phyloP scores from a whole-genome alignment of 2,329 filamentous ascomycete species.

The Colletotrichum tropicale region DNA sequence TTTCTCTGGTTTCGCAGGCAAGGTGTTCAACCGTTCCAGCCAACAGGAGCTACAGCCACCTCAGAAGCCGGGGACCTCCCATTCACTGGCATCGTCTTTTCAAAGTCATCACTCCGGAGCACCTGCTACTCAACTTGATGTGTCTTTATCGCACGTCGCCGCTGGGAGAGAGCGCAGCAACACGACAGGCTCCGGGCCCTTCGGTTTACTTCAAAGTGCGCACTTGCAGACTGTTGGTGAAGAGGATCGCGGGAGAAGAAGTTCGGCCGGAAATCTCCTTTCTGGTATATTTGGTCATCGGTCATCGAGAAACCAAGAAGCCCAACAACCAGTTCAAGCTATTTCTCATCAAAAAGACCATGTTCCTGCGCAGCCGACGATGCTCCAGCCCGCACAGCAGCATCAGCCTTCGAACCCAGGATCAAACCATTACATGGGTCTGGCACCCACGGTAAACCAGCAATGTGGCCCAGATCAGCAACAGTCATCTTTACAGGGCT shows the following conservation, averaged over 20 bases:
- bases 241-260: conserved; percentile 25
- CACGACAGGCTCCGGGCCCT: conserved; percentile 21
- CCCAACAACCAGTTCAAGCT: not conserved
- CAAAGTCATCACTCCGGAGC: conserved; percentile 17
- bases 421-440: not conserved
- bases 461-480: not conserved
- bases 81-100: conserved; percentile 25
- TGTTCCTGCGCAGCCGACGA: not conserved
- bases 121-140: not conserved
- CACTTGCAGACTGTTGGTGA: conserved; percentile 13
- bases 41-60: conserved; percentile 22
- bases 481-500: not conserved
- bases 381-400: not conserved
- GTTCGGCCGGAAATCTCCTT: conserved; percentile 24
- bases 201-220: not conserved
- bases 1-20: conserved; percentile 44
- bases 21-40: conserved; percentile 28
- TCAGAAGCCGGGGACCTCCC: conserved; percentile 22
- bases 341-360: not conserved
- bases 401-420: not conserved
- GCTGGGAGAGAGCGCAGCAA: conserved; percentile 22
- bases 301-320: conserved; percentile 23
- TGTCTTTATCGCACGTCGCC: not conserved
- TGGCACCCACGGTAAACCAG: not conserved
- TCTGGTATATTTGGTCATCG: conserved; percentile 25